phyloP scores from a whole-genome alignment of 371 early-diverging fungal genomes.

The Circinella umbellata region DNA sequence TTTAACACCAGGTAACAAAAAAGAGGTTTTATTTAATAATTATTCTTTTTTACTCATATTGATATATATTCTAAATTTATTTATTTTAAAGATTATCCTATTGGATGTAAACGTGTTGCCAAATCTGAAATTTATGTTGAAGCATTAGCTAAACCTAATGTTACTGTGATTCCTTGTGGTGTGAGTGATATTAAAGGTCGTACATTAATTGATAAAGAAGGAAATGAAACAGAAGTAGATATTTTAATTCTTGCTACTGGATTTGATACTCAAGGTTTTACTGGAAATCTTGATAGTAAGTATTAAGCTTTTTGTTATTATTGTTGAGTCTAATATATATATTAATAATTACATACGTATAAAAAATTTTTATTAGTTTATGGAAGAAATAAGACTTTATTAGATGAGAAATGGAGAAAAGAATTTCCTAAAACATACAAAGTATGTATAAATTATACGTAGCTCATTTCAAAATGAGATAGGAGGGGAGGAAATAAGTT shows the following conservation, averaged over 20 bases:
- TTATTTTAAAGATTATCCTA: slow-evolving; percentile 11
- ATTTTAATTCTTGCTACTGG: slow-evolving; percentile 69
- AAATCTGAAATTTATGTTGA: slow-evolving; percentile 54
- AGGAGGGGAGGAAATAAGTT: neutral
- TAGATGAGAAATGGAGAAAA: slow-evolving; percentile 22
- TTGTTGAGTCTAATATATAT: neutral
- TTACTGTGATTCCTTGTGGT: slow-evolving; percentile 43
- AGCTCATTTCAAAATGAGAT: neutral
- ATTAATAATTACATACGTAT: too few species aligned
- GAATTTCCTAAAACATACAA: slow-evolving; percentile 32
- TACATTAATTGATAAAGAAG: slow-evolving; percentile 44
- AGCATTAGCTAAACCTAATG: slow-evolving; percentile 49
- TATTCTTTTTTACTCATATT: too few species aligned
- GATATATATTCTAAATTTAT: too few species aligned
- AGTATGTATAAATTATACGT: slow-evolving; percentile 29
- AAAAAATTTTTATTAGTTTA: slow-evolving; percentile 7
- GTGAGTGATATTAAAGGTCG: slow-evolving; percentile 46
- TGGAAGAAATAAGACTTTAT: slow-evolving; percentile 5
- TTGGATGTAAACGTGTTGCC: slow-evolving; percentile 52
- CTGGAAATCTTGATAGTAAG: slow-evolving; percentile 35
- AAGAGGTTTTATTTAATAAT: neutral
- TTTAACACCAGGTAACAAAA: slow-evolving; percentile 22
- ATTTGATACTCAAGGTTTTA: slow-evolving; percentile 50
- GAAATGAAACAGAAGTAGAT: slow-evolving; percentile 51
- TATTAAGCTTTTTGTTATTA: neutral